These are phyloP conservation scores for Leptographium lundbergii DNA, from an alignment of 2,329 filamentous ascomycete genomes.

Conservation along the genomic window DNA sequence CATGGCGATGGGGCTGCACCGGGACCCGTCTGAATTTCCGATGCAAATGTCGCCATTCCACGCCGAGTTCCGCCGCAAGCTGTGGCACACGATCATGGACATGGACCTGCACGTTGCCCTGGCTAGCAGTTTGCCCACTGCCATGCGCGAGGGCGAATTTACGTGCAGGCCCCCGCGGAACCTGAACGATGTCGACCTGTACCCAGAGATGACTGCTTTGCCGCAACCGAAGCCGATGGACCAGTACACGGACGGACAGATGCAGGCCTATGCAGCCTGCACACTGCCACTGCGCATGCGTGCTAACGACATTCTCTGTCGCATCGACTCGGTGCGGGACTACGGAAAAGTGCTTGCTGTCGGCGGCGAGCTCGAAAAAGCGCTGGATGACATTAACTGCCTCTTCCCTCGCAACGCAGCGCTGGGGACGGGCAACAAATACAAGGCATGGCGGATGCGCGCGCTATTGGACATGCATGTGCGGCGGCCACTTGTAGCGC, in stretches of 20 bases:
- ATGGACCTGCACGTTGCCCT: constrained; percentile 43
- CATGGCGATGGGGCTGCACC: constrained; percentile 47
- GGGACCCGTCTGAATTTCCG: constrained; percentile 41
- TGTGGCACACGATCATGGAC: constrained; percentile 45
- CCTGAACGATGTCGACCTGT: constrained; percentile 37
- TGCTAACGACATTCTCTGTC: constrained; percentile 36
- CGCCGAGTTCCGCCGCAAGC: constrained; percentile 38
- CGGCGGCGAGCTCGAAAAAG: constrained; percentile 38
- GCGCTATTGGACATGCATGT: constrained; percentile 42
- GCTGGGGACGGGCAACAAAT: constrained; percentile 29
- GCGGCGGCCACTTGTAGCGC: constrained; percentile 35
- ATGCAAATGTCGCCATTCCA: constrained; percentile 34
- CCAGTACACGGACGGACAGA: constrained; percentile 37
- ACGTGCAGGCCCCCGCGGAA: constrained; percentile 40
- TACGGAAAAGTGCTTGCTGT: constrained; percentile 40
- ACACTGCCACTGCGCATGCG: constrained; percentile 36
- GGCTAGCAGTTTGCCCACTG: constrained; percentile 36
- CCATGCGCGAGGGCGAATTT: constrained; percentile 39
- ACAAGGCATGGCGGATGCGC: constrained; percentile 37
- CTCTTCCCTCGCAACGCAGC: constrained; percentile 34
- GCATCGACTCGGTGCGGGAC: constrained; percentile 38
- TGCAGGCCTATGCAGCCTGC: constrained; percentile 40
- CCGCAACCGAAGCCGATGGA: constrained; percentile 37
- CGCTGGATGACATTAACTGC: constrained; percentile 41
- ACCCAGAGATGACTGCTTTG: constrained; percentile 32